A percentile compares a stretch with the other conserved stretches of the same genome.
These are phyloP conservation scores for Escallonia rubra DNA, from an alignment of 129 eudicot genomes.

Conservation along the genomic window DNA sequence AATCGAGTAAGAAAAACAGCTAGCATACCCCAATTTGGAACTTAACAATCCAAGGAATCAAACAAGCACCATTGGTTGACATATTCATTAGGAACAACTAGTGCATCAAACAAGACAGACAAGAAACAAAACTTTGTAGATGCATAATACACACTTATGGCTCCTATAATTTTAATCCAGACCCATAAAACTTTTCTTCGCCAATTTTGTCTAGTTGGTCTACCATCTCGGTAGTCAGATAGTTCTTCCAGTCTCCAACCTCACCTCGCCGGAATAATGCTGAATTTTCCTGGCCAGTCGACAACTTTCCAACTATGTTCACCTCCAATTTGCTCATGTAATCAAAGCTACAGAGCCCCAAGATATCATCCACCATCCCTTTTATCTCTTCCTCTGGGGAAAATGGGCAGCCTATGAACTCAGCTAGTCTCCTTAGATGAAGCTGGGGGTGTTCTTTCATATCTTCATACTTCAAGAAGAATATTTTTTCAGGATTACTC, in stretches of 20 bases:
- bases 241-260: constrained; percentile 37
- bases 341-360: constrained; percentile 17
- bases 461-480: constrained; percentile 32
- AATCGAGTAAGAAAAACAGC: too few species aligned
- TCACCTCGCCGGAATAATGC: constrained; percentile 25
- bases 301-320: constrained; percentile 15
- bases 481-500: constrained; percentile 13
- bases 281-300: background rate
- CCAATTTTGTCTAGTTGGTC: constrained; percentile 4
- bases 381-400: constrained; percentile 9
- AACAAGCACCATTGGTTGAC: too few species aligned
- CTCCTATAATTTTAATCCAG: constrained; percentile 13
- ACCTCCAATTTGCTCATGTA: constrained; percentile 23
- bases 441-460: constrained; percentile 13
- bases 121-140: too few species aligned
- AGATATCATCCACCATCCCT: constrained; percentile 19
- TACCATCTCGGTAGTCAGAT: constrained; percentile 21
- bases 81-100: too few species aligned
- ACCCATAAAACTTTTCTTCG: constrained; percentile 23
- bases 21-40: too few species aligned
- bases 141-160: too few species aligned
- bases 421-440: constrained; percentile 16
- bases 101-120: too few species aligned
- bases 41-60: too few species aligned
- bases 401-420: constrained; percentile 22